These are phyloP conservation scores for Cercis canadensis DNA, from an alignment of 306 rosid species.

Conservation along the genomic window DNA sequence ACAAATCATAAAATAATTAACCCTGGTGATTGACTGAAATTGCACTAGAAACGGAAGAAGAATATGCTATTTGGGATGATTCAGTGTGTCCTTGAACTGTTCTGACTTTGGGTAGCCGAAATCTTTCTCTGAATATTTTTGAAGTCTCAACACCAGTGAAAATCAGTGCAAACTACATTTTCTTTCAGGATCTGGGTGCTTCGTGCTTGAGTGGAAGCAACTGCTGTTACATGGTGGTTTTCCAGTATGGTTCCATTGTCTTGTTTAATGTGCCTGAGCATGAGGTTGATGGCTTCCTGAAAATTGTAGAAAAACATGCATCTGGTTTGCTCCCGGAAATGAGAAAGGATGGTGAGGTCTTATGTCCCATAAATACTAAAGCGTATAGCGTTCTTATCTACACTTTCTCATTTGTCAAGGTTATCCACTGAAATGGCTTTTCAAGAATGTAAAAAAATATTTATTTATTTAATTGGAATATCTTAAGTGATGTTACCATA, in stretches of 20 bases:
- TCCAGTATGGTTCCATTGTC: constrained; percentile 95
- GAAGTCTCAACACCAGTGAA: constrained; percentile 2
- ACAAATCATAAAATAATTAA: background rate
- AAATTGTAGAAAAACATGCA: constrained; percentile 81
- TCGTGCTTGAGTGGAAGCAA: constrained; percentile 73
- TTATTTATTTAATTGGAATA: constrained; percentile 23
- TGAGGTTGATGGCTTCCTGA: constrained; percentile 73
- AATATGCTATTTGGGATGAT: background rate
- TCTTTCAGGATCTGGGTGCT: constrained; percentile 67
- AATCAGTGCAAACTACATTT: constrained; percentile 32
- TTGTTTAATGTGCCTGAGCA: constrained; percentile 82
- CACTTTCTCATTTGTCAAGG: too few species aligned
- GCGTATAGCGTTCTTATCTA: too few species aligned
- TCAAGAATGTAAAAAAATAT: background rate
- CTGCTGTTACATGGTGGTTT: constrained; percentile 86
- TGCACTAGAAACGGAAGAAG: background rate
- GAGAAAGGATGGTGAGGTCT: constrained; percentile 92
- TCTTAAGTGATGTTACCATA: background rate
- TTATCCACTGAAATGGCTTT: too few species aligned
- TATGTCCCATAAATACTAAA: background rate
- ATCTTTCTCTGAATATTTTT: background rate
- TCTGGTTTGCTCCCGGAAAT: constrained; percentile 91
- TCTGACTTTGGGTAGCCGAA: background rate
- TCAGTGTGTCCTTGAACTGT: constrained; percentile 28
- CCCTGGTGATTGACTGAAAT: too few species aligned